Evolutionary conservation across 2,329 filamentous ascomycete genomes (phyloP), one percentile per base, ranked within the genome.

Genomic region (Zymoseptoria crescenta): DNA sequence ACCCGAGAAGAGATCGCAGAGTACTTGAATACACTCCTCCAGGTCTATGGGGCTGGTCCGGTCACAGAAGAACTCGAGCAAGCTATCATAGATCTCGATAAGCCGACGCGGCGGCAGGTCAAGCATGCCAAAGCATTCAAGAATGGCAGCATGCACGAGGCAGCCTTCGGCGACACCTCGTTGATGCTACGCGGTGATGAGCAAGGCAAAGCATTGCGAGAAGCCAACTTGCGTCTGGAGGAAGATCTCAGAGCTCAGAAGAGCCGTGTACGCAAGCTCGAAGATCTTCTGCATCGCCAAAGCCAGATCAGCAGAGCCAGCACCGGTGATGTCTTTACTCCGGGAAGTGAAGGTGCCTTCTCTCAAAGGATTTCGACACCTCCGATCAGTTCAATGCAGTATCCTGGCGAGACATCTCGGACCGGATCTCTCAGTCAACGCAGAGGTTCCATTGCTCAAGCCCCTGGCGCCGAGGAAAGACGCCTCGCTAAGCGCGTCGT

Each of bases 61-160:
- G 78, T 92, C 60, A 78, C 90, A 1, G 81, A 86, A 9, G 89
- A 96, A 55, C 80, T 97, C 35, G 78, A 80, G 3, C 89, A 91
- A 69, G 83, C 91, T 19, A 82, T 95, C 60, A 85, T 86, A 61
- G 91, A 96, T 56, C 80, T 97, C 13, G 87, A 87, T 70, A 84
- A 83, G 58, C 91, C 93, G 2, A 94, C 90, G 0, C 91, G 88
- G 67, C 90, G 94, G 72, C 92, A 96, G 70, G 84, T 87, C 61
- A 92, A 91, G 73, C 85, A 91, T 59, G 84, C 94, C 6, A 96
- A 93, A 72, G 91, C 91, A 4, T 97, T 99, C 79, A 96, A 96
- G 72, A 94, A 95, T 70, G 94, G 94, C 16, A 97, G 94, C 70
- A 83, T 97, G 45, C 91, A 96, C 68, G 94, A 97, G 71, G 87